Base-by-base conservation (phyloP, 805 yeast genomes). In the Grigorovia humatica region DNA sequence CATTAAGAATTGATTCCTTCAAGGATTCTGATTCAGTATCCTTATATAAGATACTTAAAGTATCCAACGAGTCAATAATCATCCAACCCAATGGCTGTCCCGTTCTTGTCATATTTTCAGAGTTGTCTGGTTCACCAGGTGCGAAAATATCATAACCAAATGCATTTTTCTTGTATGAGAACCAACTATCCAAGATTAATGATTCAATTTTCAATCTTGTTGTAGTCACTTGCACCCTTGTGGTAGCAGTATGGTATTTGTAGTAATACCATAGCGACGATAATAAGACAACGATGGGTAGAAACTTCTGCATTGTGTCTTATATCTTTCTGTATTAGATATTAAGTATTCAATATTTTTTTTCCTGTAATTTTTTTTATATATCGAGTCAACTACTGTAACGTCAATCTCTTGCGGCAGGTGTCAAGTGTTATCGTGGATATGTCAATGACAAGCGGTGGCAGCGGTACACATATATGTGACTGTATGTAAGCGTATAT, bases 61-160 rank as follows among this genome's bases (percentile, higher is more conserved):
- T 85, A 61, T 90, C 97, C 49, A 90, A 68, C 0, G 91, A 76
- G 66, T 89, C 96, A 5, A 90, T 93, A 60, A 89, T 82, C 63
- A 89, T 85, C 96, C 96, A 89, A 1, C 97, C 97, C 57, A 90
- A 67, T 1, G 96, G 96, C 48, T 59, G 58, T 6, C 53, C 57
- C n/a, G 63, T 54, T 4, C 82, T 79, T 4, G 91, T 89, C 88
- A 88, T 85, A 63, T 88, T 85, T 52, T 77, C 71, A 23, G 85
- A 87, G 1, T 59, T 66, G 48, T 80, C 77, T 8, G 76, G 65
- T 11, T 20, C 20, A n/a, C 85, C 61, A 0, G 96, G 96, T 43
- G 74, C 73, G 61, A 84, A 89, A 1, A 82, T 79, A 63, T 89
- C 97, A 53, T 73, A 75, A 8, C 96, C 96, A 90, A 95, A 88